phyloP scores from a whole-genome alignment of 441 rosid genomes.

The Adansonia madagascariensis region DNA sequence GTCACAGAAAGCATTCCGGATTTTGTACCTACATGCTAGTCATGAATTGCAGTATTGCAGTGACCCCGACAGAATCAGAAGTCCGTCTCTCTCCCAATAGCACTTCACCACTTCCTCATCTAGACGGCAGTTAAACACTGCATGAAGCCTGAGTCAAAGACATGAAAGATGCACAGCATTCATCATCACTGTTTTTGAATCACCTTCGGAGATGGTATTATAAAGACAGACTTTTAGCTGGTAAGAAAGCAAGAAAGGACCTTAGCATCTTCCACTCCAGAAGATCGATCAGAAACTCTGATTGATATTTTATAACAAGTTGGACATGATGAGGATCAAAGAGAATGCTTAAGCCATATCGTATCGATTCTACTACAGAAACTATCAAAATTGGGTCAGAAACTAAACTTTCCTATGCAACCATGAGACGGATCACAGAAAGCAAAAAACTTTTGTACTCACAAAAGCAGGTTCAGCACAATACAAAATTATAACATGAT shows the following conservation, averaged over 20 bases:
- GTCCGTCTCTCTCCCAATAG: constrained; percentile 8
- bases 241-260: background rate
- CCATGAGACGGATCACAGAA: background rate
- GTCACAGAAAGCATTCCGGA: background rate
- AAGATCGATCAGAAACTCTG: background rate
- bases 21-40: background rate
- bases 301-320: constrained; percentile 1
- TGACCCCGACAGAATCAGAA: background rate
- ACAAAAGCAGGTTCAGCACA: background rate
- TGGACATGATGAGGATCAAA: background rate
- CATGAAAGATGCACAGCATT: background rate
- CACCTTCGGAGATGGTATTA: background rate
- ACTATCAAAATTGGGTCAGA: background rate
- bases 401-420: background rate
- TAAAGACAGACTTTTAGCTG: background rate
- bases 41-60: background rate
- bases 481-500: background rate
- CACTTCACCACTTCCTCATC: background rate
- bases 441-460: background rate
- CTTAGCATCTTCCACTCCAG: background rate
- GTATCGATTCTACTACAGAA: background rate
- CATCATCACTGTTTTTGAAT: constrained; percentile 12
- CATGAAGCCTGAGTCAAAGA: background rate
- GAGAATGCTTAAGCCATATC: constrained; percentile 16
- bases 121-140: background rate